Conservation (phyloP, 148 eudicot species). For the Drosera capensis region DNA sequence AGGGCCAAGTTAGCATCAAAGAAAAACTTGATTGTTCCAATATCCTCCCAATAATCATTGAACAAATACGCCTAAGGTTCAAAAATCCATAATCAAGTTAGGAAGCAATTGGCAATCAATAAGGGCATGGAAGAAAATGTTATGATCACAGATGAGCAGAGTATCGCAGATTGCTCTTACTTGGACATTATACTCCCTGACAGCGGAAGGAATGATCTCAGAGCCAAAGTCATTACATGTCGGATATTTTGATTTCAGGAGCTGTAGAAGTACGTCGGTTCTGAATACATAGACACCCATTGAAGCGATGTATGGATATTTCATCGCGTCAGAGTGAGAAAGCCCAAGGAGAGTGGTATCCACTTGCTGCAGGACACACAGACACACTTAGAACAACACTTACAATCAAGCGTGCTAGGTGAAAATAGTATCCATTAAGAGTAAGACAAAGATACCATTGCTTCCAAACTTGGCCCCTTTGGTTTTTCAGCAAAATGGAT, state of each 20-base stretch:
- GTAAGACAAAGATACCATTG: constrained; percentile 33
- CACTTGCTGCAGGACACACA: constrained; percentile 33
- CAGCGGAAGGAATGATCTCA: constrained; percentile 64
- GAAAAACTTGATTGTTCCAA: constrained; percentile 86
- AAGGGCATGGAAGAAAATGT: neutral
- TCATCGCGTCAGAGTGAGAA: constrained; percentile 30
- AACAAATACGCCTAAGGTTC: constrained; percentile 65
- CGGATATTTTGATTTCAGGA: constrained; percentile 38
- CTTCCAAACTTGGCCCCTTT: constrained; percentile 50
- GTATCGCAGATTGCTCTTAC: constrained; percentile 6
- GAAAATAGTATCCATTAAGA: neutral
- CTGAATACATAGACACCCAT: constrained; percentile 71
- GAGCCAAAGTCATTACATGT: constrained; percentile 65
- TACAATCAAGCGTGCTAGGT: neutral
- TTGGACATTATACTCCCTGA: constrained; percentile 59
- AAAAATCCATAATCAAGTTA: neutral
- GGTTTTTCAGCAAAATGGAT: constrained; percentile 80
- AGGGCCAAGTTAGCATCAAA: constrained; percentile 94
- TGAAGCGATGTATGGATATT: constrained; percentile 58
- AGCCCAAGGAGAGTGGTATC: constrained; percentile 55
- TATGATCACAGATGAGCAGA: neutral
- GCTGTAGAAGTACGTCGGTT: constrained; percentile 46
- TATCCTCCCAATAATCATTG: constrained; percentile 94
- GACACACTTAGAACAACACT: neutral
- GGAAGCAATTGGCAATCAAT: neutral